Conservation (phyloP, 2,329 filamentous ascomycete species). For the Claviceps sp. region DNA sequence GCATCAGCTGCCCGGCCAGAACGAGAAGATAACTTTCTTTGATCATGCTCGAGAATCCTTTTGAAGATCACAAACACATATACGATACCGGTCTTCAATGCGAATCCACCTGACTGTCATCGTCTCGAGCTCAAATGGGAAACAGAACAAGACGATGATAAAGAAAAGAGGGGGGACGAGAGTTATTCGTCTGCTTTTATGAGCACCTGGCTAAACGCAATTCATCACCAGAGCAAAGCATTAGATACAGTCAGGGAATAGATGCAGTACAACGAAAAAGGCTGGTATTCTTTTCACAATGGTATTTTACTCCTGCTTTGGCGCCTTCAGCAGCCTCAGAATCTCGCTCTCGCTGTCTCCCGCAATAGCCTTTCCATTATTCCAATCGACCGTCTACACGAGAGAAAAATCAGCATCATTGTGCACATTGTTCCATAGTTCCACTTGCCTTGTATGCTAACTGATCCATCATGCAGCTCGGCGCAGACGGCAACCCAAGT, state of each 20-base stretch:
- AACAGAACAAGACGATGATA: not conserved
- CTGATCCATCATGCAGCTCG: not conserved
- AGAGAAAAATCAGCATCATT: not conserved
- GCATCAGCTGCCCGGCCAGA: slow-evolving; percentile 1
- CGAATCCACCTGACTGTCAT: not conserved
- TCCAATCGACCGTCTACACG: slow-evolving; percentile 69
- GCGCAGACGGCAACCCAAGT: not conserved
- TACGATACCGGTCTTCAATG: not conserved
- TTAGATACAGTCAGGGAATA: not conserved
- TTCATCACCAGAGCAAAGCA: not conserved
- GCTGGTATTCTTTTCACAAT: not conserved
- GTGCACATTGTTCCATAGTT: not conserved
- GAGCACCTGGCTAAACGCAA: not conserved
- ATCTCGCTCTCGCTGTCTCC: slow-evolving; percentile 84
- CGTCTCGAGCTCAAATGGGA: not conserved
- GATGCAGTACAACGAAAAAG: not conserved
- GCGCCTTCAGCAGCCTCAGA: slow-evolving; percentile 57
- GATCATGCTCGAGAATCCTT: not conserved
- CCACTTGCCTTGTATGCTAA: not conserved
- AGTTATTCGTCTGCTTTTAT: no score
- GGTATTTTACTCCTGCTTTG: not conserved
- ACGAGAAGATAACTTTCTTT: not conserved
- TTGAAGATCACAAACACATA: not conserved
- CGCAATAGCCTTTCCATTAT: slow-evolving; percentile 66
- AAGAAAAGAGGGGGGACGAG: not conserved